A percentile compares a stretch with the other conserved stretches of the same genome.
These are phyloP conservation scores for Hypsizygus marmoreus DNA, from an alignment of 768 basidiomycete species.

Conservation along the genomic window DNA sequence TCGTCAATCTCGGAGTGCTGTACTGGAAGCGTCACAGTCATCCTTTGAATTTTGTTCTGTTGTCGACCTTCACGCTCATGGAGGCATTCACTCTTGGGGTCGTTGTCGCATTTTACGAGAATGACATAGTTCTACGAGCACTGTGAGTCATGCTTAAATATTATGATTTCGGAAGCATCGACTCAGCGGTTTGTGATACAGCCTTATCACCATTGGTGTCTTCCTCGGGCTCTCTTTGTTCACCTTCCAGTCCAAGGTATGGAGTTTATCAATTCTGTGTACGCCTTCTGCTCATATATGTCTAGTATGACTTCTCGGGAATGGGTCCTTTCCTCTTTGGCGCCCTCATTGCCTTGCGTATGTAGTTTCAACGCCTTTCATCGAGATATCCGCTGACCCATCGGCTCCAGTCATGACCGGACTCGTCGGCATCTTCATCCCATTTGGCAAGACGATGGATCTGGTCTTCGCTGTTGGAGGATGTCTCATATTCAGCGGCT, in stretches of 20 bases:
- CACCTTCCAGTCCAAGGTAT: conserved; percentile 90
- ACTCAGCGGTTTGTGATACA: too few species aligned
- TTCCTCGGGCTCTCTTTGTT: conserved; percentile 94
- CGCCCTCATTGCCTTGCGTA: conserved; percentile 77
- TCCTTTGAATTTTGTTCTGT: conserved; percentile 83
- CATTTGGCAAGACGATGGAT: conserved; percentile 81
- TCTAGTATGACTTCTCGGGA: conserved; percentile 90
- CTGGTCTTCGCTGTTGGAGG: conserved; percentile 78
- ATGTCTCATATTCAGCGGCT: conserved; percentile 85
- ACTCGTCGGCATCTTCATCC: conserved; percentile 82
- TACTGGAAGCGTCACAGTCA: conserved; percentile 94
- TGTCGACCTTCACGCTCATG: conserved; percentile 86
- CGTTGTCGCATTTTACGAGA: conserved; percentile 75
- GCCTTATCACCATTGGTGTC: conserved; percentile 87
- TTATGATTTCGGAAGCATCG: too few species aligned
- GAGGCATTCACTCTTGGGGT: conserved; percentile 93
- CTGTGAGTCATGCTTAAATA: conserved; percentile 53
- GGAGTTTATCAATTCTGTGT: too few species aligned
- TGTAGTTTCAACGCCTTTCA: conserved; percentile 20
- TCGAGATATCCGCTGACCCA: conserved; percentile 1
- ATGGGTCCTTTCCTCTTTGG: conserved; percentile 91
- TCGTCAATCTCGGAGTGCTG: conserved; percentile 76
- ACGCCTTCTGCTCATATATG: background rate
- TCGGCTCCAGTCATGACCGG: conserved; percentile 67
- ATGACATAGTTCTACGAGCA: conserved; percentile 80